Base-by-base conservation (phyloP, 345 rosid genomes). In the Carallia brachiata region DNA sequence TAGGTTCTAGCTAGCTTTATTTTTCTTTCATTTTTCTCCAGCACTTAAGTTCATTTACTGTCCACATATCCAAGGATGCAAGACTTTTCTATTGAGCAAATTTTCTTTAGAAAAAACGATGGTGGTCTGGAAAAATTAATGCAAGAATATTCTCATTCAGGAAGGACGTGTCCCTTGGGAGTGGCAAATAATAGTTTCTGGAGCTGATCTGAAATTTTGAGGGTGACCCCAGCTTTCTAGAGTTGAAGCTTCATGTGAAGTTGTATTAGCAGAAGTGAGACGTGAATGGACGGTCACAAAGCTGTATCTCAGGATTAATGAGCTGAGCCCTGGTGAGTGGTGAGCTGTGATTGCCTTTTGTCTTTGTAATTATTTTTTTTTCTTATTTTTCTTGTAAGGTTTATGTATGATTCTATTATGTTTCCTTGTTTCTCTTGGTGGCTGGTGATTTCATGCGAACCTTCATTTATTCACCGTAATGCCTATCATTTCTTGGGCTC, bases 261-360 rank as follows among this genome's bases (percentile, higher is more conserved):
- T 31, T 53, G 58, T 66, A 6, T 75, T 37, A 53, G 70, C 66
- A 71, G 79, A 62, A 44, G 34, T 47, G 67, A 52, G 72, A 68
- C 54, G 63, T 55, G 47, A 34, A 54, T 63, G 67, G 48, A 3
- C 40, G 63, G 57, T 59, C 5, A 54, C 28, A 57, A 32, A 18
- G 53, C 19, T 44, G 60, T 63, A 66, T 65, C 36, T 65, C 65
- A 28, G 19, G 31, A 70, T 61, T 64, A 56, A 61, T 61, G 44
- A 67, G 66, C 61, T 28, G 63, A 73, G 62, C 40, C 50, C 65
- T 30, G 65, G 13, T 44, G 50, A 44, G 5, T 13, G 50, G 50
- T 44, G 50, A 44, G 50, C 2, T 44, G 50, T 13, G 16, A 12
- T 44, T 44, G 50, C 17, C 17, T 44, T 12, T 44, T 3, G 17